phyloP scores from a whole-genome alignment of 495 filamentous ascomycete species.

The Aspergillus nanangensis region DNA sequence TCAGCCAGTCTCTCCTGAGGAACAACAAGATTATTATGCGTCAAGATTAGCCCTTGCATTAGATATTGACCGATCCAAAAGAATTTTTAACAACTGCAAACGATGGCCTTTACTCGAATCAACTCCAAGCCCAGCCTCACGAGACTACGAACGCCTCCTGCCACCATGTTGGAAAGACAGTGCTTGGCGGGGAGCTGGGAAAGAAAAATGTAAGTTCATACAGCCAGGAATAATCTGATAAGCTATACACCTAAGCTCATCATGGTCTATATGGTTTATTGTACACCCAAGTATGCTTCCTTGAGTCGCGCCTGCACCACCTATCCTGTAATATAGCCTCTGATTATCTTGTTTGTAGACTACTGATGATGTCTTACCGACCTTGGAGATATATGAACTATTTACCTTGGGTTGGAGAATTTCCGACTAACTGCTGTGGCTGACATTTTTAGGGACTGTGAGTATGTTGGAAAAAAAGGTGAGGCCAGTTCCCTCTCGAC shows the following conservation, averaged over 20 bases:
- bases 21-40: conserved; percentile 69
- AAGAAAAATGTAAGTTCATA: conserved; percentile 47
- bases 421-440: no score
- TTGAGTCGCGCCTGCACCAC: no score
- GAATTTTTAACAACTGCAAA: conserved; percentile 47
- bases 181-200: conserved; percentile 52
- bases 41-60: conserved; percentile 77
- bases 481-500: conserved; percentile 55
- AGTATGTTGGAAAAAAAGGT: conserved; percentile 1
- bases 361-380: no score
- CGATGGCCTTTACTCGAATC: conserved; percentile 11
- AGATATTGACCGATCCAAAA: conserved; percentile 65
- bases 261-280: no score
- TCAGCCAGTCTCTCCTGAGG: conserved; percentile 48
- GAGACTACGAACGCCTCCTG: conserved; percentile 27
- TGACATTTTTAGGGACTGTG: no score
- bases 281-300: no score
- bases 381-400: no score
- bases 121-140: conserved; percentile 23
- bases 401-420: no score
- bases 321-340: no score
- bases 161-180: conserved; percentile 53
- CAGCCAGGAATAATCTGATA: not conserved
- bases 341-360: no score
- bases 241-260: no score